A percentile compares a stretch with the other conserved stretches of the same genome.
These are phyloP conservation scores for Lycium barbarum DNA, from an alignment of 257 asterid species.

Conservation along the genomic window DNA sequence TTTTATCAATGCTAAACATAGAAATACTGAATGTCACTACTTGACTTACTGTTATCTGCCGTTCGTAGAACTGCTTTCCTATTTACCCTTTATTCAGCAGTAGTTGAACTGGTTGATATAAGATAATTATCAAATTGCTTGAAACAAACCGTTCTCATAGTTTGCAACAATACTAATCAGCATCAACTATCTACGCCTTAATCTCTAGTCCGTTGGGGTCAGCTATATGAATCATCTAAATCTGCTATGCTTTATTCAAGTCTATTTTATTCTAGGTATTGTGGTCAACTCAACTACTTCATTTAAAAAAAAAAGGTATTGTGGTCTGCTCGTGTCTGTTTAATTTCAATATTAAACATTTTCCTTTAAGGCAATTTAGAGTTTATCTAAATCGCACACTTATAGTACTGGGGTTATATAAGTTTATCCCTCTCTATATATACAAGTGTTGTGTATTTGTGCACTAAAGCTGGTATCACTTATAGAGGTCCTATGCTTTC, in stretches of 20 bases:
- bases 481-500: neutral
- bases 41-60: neutral
- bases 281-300: no score
- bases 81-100: neutral
- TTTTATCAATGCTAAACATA: neutral
- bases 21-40: neutral
- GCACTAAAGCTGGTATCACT: neutral
- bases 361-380: neutral
- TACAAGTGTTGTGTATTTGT: neutral
- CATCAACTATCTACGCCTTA: neutral
- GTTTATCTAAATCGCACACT: neutral
- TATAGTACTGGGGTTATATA: neutral
- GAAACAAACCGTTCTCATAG: neutral
- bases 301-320: no score
- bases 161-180: neutral
- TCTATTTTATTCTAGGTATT: neutral
- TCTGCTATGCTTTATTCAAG: neutral
- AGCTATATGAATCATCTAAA: neutral
- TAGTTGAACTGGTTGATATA: neutral
- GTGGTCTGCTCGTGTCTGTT: neutral
- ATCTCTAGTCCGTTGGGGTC: neutral
- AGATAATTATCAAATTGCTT: neutral
- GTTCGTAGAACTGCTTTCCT: neutral
- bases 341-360: neutral
- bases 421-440: neutral